Base-by-base conservation (phyloP, 805 yeast species). In the Wickerhamiella sergipiensis region DNA sequence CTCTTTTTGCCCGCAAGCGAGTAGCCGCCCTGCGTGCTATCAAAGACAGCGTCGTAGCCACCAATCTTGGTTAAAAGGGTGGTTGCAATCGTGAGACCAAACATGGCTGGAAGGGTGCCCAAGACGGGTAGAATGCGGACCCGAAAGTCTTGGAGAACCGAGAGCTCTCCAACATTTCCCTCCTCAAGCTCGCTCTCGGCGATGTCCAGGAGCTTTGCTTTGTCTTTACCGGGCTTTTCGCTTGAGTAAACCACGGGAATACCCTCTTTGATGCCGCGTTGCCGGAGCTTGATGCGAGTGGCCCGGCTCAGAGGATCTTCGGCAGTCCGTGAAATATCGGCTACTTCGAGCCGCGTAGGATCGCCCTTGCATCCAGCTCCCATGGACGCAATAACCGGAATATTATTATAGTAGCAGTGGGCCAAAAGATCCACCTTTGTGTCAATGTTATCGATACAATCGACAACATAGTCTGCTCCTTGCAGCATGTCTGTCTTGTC, bases 361-460 rank as follows among this genome's bases (percentile, higher is more conserved):
- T 92, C 99, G 49, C 95, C 83, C 65, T 92, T 92, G 59, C 95
- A 83, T 4, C 96, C 95, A 0, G 99, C 97, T 24, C 99, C 99
- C 80, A 94, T 94, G 0, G 96, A 85, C 4, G 95, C 81, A 40
- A 92, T 76, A 31, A 88, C 83, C n/a, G 77, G 78, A 33, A 90
- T 63, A 1, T 73, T 65, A 44, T 78, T 68, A 17, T 73, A 71
- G 62, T 80, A 70, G 57, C 95, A 82, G 66, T 74, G 89, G 31
- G 81, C 80, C 57, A 92, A 70, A 49, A 92, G 70, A 61, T 92
- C 98, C 24, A 89, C 94, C 62, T 92, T 92, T n/a, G 97, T 89
- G 59, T 90, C 95, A 53, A 92, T 83, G 64, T 92, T 92, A 67
- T 92, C 99, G 58, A 92, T 92, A 69, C 97, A 92, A 63, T 92